These are phyloP conservation scores for Raphidocelis subcapitata DNA, from an alignment of 139 green algal genomes.

Conservation along the genomic window DNA sequence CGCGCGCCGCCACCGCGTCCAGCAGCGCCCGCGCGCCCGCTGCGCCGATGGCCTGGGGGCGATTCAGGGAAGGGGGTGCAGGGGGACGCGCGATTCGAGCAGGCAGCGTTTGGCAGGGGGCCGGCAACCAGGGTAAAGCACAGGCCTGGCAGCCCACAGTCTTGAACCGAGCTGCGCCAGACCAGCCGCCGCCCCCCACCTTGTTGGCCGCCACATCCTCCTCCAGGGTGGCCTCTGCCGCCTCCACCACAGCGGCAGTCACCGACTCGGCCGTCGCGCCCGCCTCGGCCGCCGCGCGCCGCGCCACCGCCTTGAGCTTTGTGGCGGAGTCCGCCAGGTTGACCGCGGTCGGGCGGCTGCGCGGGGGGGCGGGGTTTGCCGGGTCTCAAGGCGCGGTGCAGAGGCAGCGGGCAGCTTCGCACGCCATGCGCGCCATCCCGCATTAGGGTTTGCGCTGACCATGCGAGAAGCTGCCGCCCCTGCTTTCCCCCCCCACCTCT, in stretches of 20 bases:
- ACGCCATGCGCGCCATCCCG: too few species aligned
- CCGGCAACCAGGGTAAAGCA: too few species aligned
- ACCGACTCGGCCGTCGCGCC: slow-evolving; percentile 54
- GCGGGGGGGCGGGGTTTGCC: slow-evolving; percentile 1
- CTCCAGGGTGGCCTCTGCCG: slow-evolving; percentile 76
- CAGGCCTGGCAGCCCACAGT: too few species aligned
- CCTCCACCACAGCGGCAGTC: slow-evolving; percentile 53
- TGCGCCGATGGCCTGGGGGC: slow-evolving; percentile 71
- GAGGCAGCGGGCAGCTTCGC: too few species aligned
- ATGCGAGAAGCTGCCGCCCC: too few species aligned
- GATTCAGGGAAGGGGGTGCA: background rate
- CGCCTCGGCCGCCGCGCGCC: slow-evolving; percentile 14
- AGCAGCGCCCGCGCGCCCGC: slow-evolving; percentile 76
- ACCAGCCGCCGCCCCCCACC: slow-evolving; percentile 21
- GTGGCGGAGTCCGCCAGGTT: slow-evolving; percentile 84
- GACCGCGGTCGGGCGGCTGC: slow-evolving; percentile 92
- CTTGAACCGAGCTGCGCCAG: too few species aligned
- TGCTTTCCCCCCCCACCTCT: slow-evolving; percentile 70
- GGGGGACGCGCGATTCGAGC: background rate
- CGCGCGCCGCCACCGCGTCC: slow-evolving; percentile 34
- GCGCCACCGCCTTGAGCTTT: slow-evolving; percentile 58
- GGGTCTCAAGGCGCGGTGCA: too few species aligned
- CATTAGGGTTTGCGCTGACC: too few species aligned
- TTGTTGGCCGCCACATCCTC: slow-evolving; percentile 84
- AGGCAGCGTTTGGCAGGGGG: too few species aligned